Base-by-base conservation (phyloP, 495 filamentous ascomycete species). In the Trichocladium antarcticum region DNA sequence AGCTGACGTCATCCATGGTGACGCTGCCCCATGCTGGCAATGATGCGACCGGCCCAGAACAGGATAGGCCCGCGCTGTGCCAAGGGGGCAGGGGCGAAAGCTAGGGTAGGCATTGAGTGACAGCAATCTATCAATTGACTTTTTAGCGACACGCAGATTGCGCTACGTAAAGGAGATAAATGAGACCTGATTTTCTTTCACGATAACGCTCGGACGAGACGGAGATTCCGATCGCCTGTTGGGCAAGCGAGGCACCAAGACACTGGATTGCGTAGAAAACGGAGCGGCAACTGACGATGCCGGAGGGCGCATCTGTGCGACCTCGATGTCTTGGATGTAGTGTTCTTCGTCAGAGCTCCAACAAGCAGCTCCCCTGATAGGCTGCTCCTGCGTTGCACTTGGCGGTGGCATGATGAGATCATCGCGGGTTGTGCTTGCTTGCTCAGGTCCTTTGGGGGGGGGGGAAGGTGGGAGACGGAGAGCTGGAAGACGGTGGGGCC, bases 341-440 rank as follows among this genome's bases (percentile, higher is more conserved):
- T n/a, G n/a, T n/a, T n/a, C n/a, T n/a, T n/a, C n/a, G n/a, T 42
- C 17, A 27, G 27, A 27, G 38, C 47, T 49, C 17, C 15, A 24
- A 15, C 36, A 36, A 28, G 31, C 21, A 17, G 10, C 27, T 10
- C 27, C 22, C 32, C 37, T 55, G 53, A 52, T 44, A 53, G 49
- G 44, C 35, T 41, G 45, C 16, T 6, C 31, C 31, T 42, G 38
- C 31, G 20, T 37, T 37, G 5, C 31, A 27, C 24, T 27, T 14
- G 12, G 56, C 42, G 45, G 53, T 57, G 55, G 57, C 62, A 62
- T 61, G 62, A 64, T 64, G 62, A 64, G 57, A 60, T 64, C 59
- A 62, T 62, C 46, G 43, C 31, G 20, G 35, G 11, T 15, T 16
- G 37, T 47, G 24, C 36, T 14, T 15, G 42, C 14, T 36, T 24